Evolutionary conservation across 2,329 filamentous ascomycete genomes (phyloP).

Genomic region (Penicillium fuscoglaucum): DNA sequence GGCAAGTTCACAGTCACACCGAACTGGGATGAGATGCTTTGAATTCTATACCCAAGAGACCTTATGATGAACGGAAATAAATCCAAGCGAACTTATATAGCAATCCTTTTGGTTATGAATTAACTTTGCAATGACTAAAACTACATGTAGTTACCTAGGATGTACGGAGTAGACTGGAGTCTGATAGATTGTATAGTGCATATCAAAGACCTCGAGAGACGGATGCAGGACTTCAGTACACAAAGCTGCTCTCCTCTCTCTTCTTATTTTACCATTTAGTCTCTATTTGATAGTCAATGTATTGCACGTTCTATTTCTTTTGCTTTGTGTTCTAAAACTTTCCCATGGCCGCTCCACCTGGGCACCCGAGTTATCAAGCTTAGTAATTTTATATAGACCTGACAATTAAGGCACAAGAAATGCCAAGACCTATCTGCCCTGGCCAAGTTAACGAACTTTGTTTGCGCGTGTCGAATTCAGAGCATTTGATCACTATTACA

Average conservation of each 20-base stretch:
- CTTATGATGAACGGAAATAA: conserved; percentile 5
- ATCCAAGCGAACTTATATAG: background rate
- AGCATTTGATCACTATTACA: background rate
- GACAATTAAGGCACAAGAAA: background rate
- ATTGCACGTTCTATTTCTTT: background rate
- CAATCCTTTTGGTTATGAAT: background rate
- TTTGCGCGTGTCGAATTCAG: background rate
- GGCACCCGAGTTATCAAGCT: background rate
- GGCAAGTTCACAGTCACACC: conserved; percentile 65
- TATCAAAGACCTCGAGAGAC: background rate
- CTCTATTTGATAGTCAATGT: background rate
- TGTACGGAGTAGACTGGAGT: background rate
- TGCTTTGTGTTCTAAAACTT: background rate
- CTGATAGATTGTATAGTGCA: background rate
- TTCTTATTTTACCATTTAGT: background rate
- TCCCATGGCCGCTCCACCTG: background rate
- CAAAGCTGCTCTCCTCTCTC: background rate
- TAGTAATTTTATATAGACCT: background rate
- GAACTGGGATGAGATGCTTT: conserved; percentile 57
- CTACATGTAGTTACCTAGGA: background rate
- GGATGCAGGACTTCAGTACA: background rate
- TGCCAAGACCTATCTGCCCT: conserved; percentile 1
- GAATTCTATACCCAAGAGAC: conserved; percentile 6
- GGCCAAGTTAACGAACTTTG: background rate
- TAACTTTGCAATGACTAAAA: background rate